Conservation (phyloP, 140 eudicot genomes). For the Stevia rebaudiana region DNA sequence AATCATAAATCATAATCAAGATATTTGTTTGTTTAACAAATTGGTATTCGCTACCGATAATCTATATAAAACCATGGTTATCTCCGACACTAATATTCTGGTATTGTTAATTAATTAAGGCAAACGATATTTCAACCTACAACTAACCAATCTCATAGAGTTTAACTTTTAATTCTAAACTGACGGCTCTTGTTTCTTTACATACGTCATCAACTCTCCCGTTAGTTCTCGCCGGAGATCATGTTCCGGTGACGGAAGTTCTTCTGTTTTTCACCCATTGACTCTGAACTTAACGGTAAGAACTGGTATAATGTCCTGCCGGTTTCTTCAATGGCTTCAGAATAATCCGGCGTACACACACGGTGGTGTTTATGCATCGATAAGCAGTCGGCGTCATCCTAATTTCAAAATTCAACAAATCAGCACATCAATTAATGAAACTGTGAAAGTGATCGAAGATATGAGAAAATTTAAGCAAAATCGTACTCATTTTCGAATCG, state of each 20-base stretch:
- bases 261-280: conserved; percentile 4
- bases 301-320: conserved; percentile 8
- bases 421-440: neutral
- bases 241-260: neutral
- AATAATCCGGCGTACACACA: neutral
- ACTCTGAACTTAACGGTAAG: conserved; percentile 25
- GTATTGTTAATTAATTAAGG: conserved; percentile 24
- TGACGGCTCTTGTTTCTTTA: conserved; percentile 16
- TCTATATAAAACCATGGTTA: conserved; percentile 27
- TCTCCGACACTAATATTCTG: conserved; percentile 16
- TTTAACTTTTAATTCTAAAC: conserved; percentile 18
- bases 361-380: conserved; percentile 8
- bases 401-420: neutral
- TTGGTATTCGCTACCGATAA: no score
- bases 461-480: neutral
- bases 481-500: neutral
- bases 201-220: conserved; percentile 8
- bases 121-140: conserved; percentile 11
- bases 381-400: conserved; percentile 31
- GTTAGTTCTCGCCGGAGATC: conserved; percentile 17
- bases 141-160: conserved; percentile 9
- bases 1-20: conserved; percentile 8
- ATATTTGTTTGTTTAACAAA: conserved; percentile 10
- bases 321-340: neutral
- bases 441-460: no score